Conservation (phyloP, 495 filamentous ascomycete genomes). For the Ramalina intermedia region DNA sequence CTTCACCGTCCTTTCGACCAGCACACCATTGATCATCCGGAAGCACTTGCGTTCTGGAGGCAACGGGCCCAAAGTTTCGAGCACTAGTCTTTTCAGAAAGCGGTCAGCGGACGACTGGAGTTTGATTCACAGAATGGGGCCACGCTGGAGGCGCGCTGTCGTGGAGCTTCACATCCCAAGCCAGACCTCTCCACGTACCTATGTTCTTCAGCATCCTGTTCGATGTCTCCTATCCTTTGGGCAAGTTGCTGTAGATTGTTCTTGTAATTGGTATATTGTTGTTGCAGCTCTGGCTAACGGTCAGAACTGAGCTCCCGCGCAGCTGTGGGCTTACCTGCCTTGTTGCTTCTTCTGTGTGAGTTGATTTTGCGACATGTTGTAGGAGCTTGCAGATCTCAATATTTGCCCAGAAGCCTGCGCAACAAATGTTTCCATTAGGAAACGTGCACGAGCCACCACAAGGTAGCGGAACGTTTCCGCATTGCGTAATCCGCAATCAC, state of each 20-base stretch:
- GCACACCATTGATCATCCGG: constrained; percentile 93
- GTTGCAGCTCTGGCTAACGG: constrained; percentile 63
- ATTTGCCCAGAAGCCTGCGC: background rate
- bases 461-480: no score
- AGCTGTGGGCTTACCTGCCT: constrained; percentile 35
- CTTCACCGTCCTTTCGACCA: constrained; percentile 84
- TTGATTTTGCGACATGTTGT: constrained; percentile 24
- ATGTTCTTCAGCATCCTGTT: constrained; percentile 94
- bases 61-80: constrained; percentile 82
- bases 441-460: no score
- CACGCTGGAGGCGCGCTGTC: background rate
- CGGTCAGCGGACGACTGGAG: constrained; percentile 7
- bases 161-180: constrained; percentile 7
- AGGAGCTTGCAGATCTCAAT: no score
- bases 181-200: constrained; percentile 41
- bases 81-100: constrained; percentile 59
- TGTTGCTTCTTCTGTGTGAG: constrained; percentile 62
- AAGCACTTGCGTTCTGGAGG: constrained; percentile 87
- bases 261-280: constrained; percentile 91
- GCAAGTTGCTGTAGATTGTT: constrained; percentile 86
- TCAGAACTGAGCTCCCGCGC: constrained; percentile 4
- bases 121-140: background rate
- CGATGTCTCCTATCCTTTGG: constrained; percentile 90
- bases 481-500: no score
- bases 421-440: no score